Conservation (phyloP, 1,284 basidiomycete genomes). For the Puccinia sorghi region DNA sequence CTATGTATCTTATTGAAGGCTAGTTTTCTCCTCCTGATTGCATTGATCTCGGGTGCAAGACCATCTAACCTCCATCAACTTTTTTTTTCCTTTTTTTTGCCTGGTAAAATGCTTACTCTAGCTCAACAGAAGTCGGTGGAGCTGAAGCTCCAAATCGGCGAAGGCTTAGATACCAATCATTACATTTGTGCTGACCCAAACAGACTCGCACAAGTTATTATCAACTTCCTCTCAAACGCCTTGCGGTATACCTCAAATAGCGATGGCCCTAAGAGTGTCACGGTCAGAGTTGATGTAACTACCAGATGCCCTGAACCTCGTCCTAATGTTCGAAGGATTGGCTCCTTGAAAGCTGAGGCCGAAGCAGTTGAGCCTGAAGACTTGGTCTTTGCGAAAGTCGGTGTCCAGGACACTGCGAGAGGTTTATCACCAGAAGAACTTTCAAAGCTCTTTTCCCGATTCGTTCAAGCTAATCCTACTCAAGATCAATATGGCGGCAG, state of each 20-base stretch:
- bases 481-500: conserved; percentile 49
- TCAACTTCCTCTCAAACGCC: conserved; percentile 47
- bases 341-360: conserved; percentile 24
- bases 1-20: conserved; percentile 48
- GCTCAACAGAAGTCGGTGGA: conserved; percentile 45
- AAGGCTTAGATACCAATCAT: conserved; percentile 33
- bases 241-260: conserved; percentile 42
- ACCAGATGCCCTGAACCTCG: conserved; percentile 34
- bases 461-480: conserved; percentile 47
- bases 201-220: conserved; percentile 43
- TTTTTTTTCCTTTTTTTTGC: neutral
- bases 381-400: conserved; percentile 34
- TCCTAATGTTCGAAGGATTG: conserved; percentile 34
- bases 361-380: conserved; percentile 11
- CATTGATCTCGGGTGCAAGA: neutral
- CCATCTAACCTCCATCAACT: neutral
- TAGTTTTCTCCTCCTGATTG: neutral
- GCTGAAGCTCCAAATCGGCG: conserved; percentile 34
- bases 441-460: conserved; percentile 40
- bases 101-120: neutral
- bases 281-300: conserved; percentile 40
- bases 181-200: conserved; percentile 46
- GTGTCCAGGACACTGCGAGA: conserved; percentile 45
- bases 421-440: conserved; percentile 46
- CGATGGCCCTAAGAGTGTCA: conserved; percentile 30